Percentiles rank a stretch among this genome's conserved stretches.
Conservation (phyloP, 345 rosid genomes). For the Pugionium dolabratum region DNA sequence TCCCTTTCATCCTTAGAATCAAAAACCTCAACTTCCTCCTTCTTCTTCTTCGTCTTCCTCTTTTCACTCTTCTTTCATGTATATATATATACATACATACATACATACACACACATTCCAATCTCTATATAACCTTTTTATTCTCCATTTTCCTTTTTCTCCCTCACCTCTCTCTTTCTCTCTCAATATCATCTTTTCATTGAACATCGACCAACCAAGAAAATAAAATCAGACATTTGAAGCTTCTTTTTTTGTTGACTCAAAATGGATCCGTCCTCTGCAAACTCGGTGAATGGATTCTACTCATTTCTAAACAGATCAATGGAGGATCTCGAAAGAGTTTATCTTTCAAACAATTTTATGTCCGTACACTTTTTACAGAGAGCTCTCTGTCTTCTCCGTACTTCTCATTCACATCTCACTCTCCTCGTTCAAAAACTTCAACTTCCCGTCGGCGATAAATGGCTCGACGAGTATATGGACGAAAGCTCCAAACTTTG, state of each 20-base stretch:
- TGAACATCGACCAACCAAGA: slow-evolving; percentile 26
- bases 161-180: slow-evolving; percentile 31
- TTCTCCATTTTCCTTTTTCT: slow-evolving; percentile 27
- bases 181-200: slow-evolving; percentile 2
- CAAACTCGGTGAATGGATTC: slow-evolving; percentile 84
- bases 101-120: slow-evolving; percentile 9
- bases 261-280: slow-evolving; percentile 75
- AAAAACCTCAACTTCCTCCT: slow-evolving; percentile 26
- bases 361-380: slow-evolving; percentile 92
- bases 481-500: slow-evolving; percentile 95
- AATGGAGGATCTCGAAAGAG: slow-evolving; percentile 88
- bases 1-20: slow-evolving; percentile 50
- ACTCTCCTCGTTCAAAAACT: slow-evolving; percentile 84
- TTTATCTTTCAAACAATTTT: slow-evolving; percentile 65
- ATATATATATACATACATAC: slow-evolving; percentile 3
- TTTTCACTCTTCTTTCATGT: slow-evolving; percentile 51
- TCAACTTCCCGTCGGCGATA: slow-evolving; percentile 89
- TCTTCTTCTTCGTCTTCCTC: slow-evolving; percentile 39
- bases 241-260: background rate
- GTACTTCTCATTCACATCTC: slow-evolving; percentile 80
- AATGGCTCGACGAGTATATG: slow-evolving; percentile 99
- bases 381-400: slow-evolving; percentile 73
- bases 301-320: slow-evolving; percentile 79
- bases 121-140: slow-evolving; percentile 35
- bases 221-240: slow-evolving; percentile 24